A percentile compares a stretch with the other conserved stretches of the same genome.
These are phyloP conservation scores for Ehretia macrophylla DNA, from an alignment of 257 asterid genomes.

Conservation along the genomic window DNA sequence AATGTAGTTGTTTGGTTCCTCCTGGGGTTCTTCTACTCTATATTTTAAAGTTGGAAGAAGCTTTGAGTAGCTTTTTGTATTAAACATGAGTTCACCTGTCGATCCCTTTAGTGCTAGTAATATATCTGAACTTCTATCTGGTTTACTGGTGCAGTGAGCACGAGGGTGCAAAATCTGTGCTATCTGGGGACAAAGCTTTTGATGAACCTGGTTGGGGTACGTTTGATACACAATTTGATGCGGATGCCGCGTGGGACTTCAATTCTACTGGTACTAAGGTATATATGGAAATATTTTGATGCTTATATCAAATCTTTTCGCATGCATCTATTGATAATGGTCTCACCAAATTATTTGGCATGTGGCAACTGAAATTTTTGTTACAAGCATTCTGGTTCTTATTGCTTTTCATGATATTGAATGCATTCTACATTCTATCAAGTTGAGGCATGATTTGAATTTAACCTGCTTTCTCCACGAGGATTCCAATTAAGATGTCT, in stretches of 20 bases:
- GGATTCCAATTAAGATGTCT: no score
- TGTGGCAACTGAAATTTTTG: no score
- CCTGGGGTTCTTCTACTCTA: not conserved
- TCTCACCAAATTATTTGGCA: not conserved
- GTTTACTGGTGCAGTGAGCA: slow-evolving; percentile 55
- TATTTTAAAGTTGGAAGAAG: not conserved
- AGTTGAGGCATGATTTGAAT: not conserved
- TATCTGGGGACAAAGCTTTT: slow-evolving; percentile 40
- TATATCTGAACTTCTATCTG: slow-evolving; percentile 6
- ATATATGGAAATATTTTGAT: slow-evolving; percentile 13
- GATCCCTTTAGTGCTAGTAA: no score
- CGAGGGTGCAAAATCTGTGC: slow-evolving; percentile 28
- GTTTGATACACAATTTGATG: slow-evolving; percentile 61
- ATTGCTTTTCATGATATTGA: no score
- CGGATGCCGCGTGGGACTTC: slow-evolving; percentile 63
- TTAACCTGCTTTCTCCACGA: no score
- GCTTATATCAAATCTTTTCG: slow-evolving; percentile 1
- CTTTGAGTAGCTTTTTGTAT: not conserved
- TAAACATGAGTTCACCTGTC: slow-evolving; percentile 1
- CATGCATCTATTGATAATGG: not conserved
- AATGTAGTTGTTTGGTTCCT: slow-evolving; percentile 9
- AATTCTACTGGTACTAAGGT: slow-evolving; percentile 54
- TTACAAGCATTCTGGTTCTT: no score
- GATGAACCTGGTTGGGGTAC: slow-evolving; percentile 80
- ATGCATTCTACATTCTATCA: no score